Evolutionary conservation across 768 basidiomycete genomes (phyloP).

Genomic region (Strobilomyces confusus): DNA sequence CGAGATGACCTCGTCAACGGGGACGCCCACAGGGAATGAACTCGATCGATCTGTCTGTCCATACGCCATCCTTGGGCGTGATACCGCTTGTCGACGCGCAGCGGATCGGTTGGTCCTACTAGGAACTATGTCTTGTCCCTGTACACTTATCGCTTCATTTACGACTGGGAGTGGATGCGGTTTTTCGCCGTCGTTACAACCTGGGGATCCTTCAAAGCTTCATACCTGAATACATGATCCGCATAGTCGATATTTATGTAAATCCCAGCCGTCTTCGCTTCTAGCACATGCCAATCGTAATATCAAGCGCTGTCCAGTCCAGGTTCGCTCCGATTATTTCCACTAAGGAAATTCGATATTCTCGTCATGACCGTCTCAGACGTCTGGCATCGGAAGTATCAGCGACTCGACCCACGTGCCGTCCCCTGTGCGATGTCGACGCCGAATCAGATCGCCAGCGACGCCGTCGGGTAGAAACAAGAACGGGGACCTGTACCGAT

Average conservation of each 20-base stretch:
- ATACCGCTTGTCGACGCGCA: neutral
- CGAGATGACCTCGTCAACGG: conserved; percentile 23
- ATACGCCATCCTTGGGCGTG: neutral
- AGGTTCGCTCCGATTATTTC: too few relatives aligned
- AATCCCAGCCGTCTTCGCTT: too few relatives aligned
- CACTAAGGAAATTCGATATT: too few relatives aligned
- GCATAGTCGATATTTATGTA: too few relatives aligned
- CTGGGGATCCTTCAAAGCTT: too few relatives aligned
- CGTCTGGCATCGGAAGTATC: neutral
- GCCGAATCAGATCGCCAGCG: conserved; percentile 73
- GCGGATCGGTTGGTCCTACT: neutral
- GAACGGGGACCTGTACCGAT: conserved; percentile 85
- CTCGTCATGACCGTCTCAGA: too few relatives aligned
- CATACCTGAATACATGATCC: too few relatives aligned
- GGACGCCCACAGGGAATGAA: conserved; percentile 17
- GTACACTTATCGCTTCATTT: neutral
- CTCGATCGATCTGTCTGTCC: neutral
- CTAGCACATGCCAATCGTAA: too few relatives aligned
- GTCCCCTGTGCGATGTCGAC: conserved; percentile 63
- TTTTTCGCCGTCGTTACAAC: too few relatives aligned
- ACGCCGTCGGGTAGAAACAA: conserved; percentile 69
- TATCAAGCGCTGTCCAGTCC: too few relatives aligned
- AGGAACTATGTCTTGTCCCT: neutral
- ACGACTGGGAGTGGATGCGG: neutral
- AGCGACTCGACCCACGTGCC: conserved; percentile 42